Evolutionary conservation across 1,139 yeast genomes (phyloP), one percentile per base, ranked within the genome.

Genomic region (Diutina neorugosa): DNA sequence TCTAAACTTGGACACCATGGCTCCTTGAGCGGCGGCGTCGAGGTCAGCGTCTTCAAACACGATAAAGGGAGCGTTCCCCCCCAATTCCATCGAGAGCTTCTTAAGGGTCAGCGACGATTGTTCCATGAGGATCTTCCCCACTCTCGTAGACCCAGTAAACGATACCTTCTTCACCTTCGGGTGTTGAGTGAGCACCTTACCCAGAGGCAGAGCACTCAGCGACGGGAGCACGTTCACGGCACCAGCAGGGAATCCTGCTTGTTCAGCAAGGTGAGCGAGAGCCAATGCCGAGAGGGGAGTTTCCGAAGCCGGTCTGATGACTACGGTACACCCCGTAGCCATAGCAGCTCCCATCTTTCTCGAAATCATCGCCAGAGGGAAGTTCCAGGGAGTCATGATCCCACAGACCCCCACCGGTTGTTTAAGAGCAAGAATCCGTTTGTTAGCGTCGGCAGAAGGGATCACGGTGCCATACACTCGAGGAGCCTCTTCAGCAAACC

Each of bases 311-410:
- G 98, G 97, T 68, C 90, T 91, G 56, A 91, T 75, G 12, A 91
- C 91, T 2, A 88, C 75, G 1, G 98, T 85, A 68, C 97, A 91
- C 1, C 98, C 98, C 9, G 94, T 91, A 18, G 97, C 96, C 20
- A 89, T 63, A 1, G 96, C 96, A 31, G 97, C 96, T 31, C 89
- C 96, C 52, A 86, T 77, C 67, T 91, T 91, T 61, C 98, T 77
- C 1, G 96, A 81, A 57, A 91, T 87, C 98, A 91, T 91, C 5
- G 96, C 95, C 53, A 85, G 75, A 18, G 98, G 98, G 71, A 91
- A 91, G 68, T 91, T 91, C 97, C 97, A 91, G 19, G 98, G 98
- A 4, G 96, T 88, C 60, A 91, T 74, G 56, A 91, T 81, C 31
- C 50, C 50, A 27, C 50, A 46, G 4, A 46, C 50, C 1, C 50